Conservation (phyloP, 371 early-diverging fungal species). For the Mortierella sp. region DNA sequence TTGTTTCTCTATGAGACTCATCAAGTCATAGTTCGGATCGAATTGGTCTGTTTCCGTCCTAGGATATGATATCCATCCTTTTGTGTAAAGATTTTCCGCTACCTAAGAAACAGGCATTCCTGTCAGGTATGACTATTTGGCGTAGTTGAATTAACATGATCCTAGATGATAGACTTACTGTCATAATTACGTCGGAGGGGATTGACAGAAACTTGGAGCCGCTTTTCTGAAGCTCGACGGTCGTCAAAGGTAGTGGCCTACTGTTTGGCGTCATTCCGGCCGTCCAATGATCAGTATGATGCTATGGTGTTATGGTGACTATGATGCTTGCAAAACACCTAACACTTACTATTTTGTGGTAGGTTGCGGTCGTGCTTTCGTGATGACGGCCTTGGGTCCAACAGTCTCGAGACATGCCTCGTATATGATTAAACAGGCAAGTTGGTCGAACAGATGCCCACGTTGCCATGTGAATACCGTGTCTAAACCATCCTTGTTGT, state of each 20-base stretch:
- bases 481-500: slow-evolving; percentile 55
- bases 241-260: slow-evolving; percentile 94
- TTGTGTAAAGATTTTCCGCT: slow-evolving; percentile 88
- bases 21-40: slow-evolving; percentile 80
- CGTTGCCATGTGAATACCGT: slow-evolving; percentile 85
- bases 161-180: slow-evolving; percentile 53
- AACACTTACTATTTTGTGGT: slow-evolving; percentile 83
- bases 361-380: slow-evolving; percentile 65
- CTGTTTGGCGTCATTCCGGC: slow-evolving; percentile 32
- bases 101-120: slow-evolving; percentile 57
- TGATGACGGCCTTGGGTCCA: slow-evolving; percentile 65
- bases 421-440: slow-evolving; percentile 74
- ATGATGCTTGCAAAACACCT: too few species aligned
- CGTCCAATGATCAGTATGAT: too few species aligned
- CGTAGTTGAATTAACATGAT: background rate
- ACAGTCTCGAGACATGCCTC: slow-evolving; percentile 74
- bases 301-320: too few species aligned
- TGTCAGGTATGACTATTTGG: background rate
- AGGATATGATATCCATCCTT: slow-evolving; percentile 98
- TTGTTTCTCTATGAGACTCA: slow-evolving; percentile 75
- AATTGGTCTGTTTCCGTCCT: slow-evolving; percentile 99
- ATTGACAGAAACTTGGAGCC: slow-evolving; percentile 80
- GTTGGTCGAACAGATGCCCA: slow-evolving; percentile 80
- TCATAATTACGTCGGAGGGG: slow-evolving; percentile 88
- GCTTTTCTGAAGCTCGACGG: slow-evolving; percentile 94